Percentiles rank a stretch among this genome's conserved stretches.
phyloP scores from a whole-genome alignment of 2,329 filamentous ascomycete species.

The Anthostomella pinea region DNA sequence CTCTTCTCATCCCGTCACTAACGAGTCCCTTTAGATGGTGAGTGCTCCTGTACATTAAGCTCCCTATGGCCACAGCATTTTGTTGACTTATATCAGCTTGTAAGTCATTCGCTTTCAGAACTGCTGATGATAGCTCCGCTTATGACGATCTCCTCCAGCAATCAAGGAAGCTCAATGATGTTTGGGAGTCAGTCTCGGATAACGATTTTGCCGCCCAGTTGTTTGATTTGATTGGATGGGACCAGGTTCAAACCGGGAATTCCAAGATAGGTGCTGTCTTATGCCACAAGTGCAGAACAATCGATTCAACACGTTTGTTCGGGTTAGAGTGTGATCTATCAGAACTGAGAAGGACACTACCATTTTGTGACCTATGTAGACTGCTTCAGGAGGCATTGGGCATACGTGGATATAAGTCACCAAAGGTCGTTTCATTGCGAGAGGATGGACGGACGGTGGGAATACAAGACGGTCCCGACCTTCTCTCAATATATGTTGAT shows the following conservation, averaged over 20 bases:
- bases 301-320: constrained; percentile 1
- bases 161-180: constrained; percentile 1
- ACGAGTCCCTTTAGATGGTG: too few species aligned
- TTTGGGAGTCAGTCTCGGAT: not conserved
- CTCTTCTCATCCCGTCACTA: too few species aligned
- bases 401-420: not conserved
- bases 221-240: not conserved
- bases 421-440: not conserved
- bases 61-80: too few species aligned
- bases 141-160: not conserved
- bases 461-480: constrained; percentile 4
- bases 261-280: too few species aligned
- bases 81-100: too few species aligned
- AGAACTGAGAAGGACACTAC: constrained; percentile 1
- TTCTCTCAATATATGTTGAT: constrained; percentile 9
- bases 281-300: too few species aligned
- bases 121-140: too few species aligned
- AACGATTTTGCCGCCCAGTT: constrained; percentile 2
- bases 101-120: too few species aligned
- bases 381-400: constrained; percentile 1
- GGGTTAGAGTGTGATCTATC: not conserved
- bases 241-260: too few species aligned
- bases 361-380: not conserved
- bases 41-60: too few species aligned
- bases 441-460: constrained; percentile 52